Conservation (phyloP, 805 yeast genomes). For the Zygotorulaspora florentina region DNA sequence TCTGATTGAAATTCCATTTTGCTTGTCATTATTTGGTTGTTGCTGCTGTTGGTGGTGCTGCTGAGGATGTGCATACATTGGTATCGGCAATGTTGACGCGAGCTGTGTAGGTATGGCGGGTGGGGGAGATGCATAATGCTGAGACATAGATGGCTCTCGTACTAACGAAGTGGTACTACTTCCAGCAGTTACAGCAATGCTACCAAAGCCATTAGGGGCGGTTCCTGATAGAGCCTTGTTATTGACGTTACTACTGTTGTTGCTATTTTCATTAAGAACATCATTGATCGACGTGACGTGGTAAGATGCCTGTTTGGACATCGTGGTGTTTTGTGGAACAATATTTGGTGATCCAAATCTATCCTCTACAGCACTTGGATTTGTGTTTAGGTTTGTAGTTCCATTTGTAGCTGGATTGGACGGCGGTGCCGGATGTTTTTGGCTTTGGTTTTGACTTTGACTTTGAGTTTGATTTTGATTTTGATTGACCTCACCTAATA, state of each 20-base stretch:
- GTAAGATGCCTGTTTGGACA: conserved; percentile 9
- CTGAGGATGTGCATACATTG: not conserved
- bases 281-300: conserved; percentile 24
- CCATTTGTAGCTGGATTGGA: conserved; percentile 1
- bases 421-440: not conserved
- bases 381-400: not conserved
- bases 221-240: not conserved
- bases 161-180: conserved; percentile 9
- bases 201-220: not conserved
- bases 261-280: conserved; percentile 9
- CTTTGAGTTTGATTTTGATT: not conserved
- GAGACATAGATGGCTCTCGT: conserved; percentile 9
- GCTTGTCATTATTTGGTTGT: not conserved
- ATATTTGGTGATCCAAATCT: conserved; percentile 13
- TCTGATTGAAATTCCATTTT: not conserved
- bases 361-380: not conserved
- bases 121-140: conserved; percentile 10
- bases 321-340: conserved; percentile 5
- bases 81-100: conserved; percentile 3
- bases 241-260: not conserved
- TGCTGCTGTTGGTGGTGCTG: not conserved
- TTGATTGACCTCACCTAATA: conserved; percentile 9
- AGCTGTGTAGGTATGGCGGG: conserved; percentile 5
- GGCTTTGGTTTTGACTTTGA: no score
- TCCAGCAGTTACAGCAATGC: conserved; percentile 4